phyloP scores from a whole-genome alignment of 75 land plant species.

The Pinus tabuliformis region DNA sequence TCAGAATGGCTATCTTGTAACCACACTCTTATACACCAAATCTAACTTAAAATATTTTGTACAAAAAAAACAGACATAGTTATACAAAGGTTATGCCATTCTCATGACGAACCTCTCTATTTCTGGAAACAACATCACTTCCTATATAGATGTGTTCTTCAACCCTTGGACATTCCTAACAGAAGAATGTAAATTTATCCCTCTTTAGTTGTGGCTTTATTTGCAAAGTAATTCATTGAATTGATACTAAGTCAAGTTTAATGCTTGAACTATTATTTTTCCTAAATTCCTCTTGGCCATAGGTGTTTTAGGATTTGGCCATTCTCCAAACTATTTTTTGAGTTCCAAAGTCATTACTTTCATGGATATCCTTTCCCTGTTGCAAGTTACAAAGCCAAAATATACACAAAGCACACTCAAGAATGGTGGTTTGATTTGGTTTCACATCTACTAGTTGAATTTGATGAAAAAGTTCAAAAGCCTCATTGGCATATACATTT shows the following conservation, averaged over 20 bases:
- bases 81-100: slow-evolving; percentile 58
- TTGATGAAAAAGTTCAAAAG: too few relatives aligned
- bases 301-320: slow-evolving; percentile 17
- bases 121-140: slow-evolving; percentile 38
- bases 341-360: too few relatives aligned
- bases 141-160: slow-evolving; percentile 50
- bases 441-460: too few relatives aligned
- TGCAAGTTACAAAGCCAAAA: too few relatives aligned
- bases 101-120: slow-evolving; percentile 24
- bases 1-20: slow-evolving; percentile 32
- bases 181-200: slow-evolving; percentile 30
- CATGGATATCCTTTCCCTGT: too few relatives aligned
- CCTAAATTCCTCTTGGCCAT: slow-evolving; percentile 10
- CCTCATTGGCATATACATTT: too few relatives aligned
- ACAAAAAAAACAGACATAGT: slow-evolving; percentile 50
- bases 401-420: too few relatives aligned
- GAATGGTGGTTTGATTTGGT: too few relatives aligned
- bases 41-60: slow-evolving; percentile 47
- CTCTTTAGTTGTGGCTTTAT: slow-evolving; percentile 23
- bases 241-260: slow-evolving; percentile 31
- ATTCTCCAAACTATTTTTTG: too few relatives aligned
- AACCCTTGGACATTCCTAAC: slow-evolving; percentile 39
- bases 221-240: slow-evolving; percentile 20
- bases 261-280: slow-evolving; percentile 18
- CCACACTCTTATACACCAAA: slow-evolving; percentile 49